Evolutionary conservation across 768 basidiomycete species (phyloP).

Genomic region (Dendrothele bispora): DNA sequence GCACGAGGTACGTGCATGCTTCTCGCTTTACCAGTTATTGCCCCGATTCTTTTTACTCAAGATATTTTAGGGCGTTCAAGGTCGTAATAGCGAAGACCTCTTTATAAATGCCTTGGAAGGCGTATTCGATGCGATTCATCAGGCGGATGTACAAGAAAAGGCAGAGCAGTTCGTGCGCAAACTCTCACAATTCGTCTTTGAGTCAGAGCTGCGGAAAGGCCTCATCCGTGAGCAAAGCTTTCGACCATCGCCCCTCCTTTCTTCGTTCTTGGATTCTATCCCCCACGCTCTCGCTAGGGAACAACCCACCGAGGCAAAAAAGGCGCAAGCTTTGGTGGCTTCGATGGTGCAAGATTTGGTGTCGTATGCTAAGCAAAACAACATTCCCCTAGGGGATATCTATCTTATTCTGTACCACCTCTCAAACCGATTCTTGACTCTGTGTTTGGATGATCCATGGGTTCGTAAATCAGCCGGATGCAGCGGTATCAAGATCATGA

Average conservation of each 20-base stretch:
- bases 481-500: conserved; percentile 80
- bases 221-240: conserved; percentile 56
- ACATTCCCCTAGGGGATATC: conserved; percentile 53
- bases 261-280: conserved; percentile 78
- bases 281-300: conserved; percentile 75
- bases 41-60: conserved; percentile 2
- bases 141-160: conserved; percentile 65
- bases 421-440: conserved; percentile 75
- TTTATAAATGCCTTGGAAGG: conserved; percentile 74
- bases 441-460: conserved; percentile 94
- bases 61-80: conserved; percentile 58
- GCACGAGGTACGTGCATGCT: conserved; percentile 56
- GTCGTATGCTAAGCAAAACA: conserved; percentile 45
- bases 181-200: conserved; percentile 71
- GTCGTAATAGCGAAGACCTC: conserved; percentile 72
- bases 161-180: conserved; percentile 72
- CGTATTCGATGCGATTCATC: conserved; percentile 72
- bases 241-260: conserved; percentile 56
- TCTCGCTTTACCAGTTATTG: no score
- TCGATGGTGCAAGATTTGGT: conserved; percentile 69
- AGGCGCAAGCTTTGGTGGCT: conserved; percentile 59
- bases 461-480: conserved; percentile 87
- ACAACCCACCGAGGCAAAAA: conserved; percentile 56
- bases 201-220: conserved; percentile 66
- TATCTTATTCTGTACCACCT: conserved; percentile 77